phyloP scores from a whole-genome alignment of 2,329 filamentous ascomycete species.

The Phaeophleospora eucalypticola region DNA sequence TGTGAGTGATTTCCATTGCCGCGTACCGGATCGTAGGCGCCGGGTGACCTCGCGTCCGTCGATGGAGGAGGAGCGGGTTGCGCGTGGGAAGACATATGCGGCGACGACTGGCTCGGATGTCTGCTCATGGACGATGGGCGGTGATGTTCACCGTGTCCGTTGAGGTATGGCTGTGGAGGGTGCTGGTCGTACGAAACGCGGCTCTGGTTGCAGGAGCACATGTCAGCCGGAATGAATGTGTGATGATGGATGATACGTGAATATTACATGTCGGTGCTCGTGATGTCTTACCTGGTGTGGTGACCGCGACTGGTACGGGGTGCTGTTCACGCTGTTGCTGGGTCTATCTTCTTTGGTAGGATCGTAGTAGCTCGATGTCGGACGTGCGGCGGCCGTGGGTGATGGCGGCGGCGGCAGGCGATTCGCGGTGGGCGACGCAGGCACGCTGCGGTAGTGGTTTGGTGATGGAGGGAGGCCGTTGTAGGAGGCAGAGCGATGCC shows the following conservation, averaged over 20 bases:
- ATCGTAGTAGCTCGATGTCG: slow-evolving; percentile 48
- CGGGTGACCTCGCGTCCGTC: slow-evolving; percentile 36
- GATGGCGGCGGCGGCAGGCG: slow-evolving; percentile 34
- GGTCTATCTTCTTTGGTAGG: slow-evolving; percentile 45
- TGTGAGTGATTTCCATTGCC: slow-evolving; percentile 29
- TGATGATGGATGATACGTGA: too few relatives aligned
- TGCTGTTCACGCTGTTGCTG: slow-evolving; percentile 35
- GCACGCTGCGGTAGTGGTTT: slow-evolving; percentile 32
- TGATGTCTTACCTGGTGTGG: slow-evolving; percentile 25
- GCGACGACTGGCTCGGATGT: slow-evolving; percentile 26
- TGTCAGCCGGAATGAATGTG: neutral
- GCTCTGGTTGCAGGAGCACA: slow-evolving; percentile 12
- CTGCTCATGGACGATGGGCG: slow-evolving; percentile 18
- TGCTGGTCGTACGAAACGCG: slow-evolving; percentile 19
- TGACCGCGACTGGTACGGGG: slow-evolving; percentile 35
- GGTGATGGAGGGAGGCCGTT: slow-evolving; percentile 26
- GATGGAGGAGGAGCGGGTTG: slow-evolving; percentile 26
- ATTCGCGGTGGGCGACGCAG: slow-evolving; percentile 32
- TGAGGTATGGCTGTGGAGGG: slow-evolving; percentile 20
- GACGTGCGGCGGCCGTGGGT: slow-evolving; percentile 28
- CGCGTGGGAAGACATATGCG: slow-evolving; percentile 22
- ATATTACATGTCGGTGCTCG: too few relatives aligned
- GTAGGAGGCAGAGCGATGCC: slow-evolving; percentile 25
- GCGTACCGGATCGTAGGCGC: slow-evolving; percentile 28
- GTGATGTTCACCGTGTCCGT: slow-evolving; percentile 22